Base-by-base conservation (phyloP, 139 green algal genomes). In the Chlorella sp. region DNA sequence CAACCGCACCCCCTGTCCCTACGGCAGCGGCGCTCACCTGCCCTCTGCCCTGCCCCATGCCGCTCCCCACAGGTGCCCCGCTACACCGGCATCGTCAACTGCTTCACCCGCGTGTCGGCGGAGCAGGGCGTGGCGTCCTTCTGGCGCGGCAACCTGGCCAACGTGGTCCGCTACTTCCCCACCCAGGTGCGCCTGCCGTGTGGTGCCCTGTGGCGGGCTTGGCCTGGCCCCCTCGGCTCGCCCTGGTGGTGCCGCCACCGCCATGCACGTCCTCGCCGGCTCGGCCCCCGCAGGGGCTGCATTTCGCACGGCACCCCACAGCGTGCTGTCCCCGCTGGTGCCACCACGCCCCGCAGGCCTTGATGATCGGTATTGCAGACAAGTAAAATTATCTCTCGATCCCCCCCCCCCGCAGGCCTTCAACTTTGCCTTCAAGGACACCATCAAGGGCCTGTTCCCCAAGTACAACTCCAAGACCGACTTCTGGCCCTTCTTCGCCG, bases 341-440 rank as follows among this genome's bases (percentile, higher is more conserved):
- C n/a, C n/a, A n/a, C n/a, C n/a, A n/a, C n/a, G n/a, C n/a, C n/a
- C n/a, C n/a, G n/a, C n/a, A n/a, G n/a, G n/a, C n/a, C n/a, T n/a
- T n/a, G n/a, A n/a, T n/a, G n/a, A n/a, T n/a, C n/a, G n/a, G n/a
- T n/a, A n/a, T n/a, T n/a, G n/a, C 70, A 41, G 16, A 40, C 72
- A 75, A 38, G 41, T 60, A 40, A 58, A 20, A 20, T 2, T 38
- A 4, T 38, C 22, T 38, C 70, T 13, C 24, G 19, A 48, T 46
- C 51, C 30, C 40, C 54, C 48, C 56, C 26, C 34, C 28, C 68
- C 68, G 51, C 92, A 97, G 90, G 97, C 97, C 34, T 97, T 99
- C 88, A 99, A 99, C 96, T 99, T 99, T 89, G 97, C 97, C 41
- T 99, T 99, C 95, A 99, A 99, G 96, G 96, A 99, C 92, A 98